Evolutionary conservation across 2,329 filamentous ascomycete genomes (phyloP), one percentile per base, ranked within the genome.

Genomic region (Dothistroma pini): DNA sequence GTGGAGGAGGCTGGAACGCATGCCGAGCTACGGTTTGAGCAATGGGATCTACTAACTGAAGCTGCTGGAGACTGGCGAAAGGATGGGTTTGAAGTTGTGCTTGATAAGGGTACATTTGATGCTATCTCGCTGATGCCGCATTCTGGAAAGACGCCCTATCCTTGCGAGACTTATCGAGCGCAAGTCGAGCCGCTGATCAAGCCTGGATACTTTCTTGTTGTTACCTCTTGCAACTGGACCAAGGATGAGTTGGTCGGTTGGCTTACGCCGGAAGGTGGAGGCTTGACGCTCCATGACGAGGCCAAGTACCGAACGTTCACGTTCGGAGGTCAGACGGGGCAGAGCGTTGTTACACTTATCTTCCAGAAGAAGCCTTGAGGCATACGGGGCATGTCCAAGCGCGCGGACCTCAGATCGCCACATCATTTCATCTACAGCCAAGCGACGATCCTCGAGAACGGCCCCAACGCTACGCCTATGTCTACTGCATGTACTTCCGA

Each of bases 71-170:
- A 60, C 55, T 91, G 89, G 86, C 77, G 92, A 4, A 68, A 57
- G 0, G 74, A 75, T 0, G 89, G 89, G 0, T 97, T 93, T 79
- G 92, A 97, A 75, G 86, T 97, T 0, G 88, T 97, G 0, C 83
- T 97, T n/a, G 95, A 99, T 77, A 99, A 99, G 78, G 95, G 95
- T 50, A 99, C 95, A 0, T 99, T 97, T 74, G 95, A 99, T 79
- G 95, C 95, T 11, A 89, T 99, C 35, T 92, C 87, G 54, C 79
- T 97, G n/a, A 73, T 73, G 72, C 63, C 67, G 19, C 57, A 58
- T 4, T 53, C 61, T 22, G 58, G 21, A 6, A 55, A 63, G 19
- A 32, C 32, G n/a, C 57, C 55, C n/a, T 67, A 72, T 53, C 69
- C 69, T 14, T 89, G 86, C 72, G 90, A 96, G 74, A 82, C 83